Evolutionary conservation across 1,284 basidiomycete genomes (phyloP), one percentile per base, ranked within the genome.

Genomic region (Cerioporus squamosus): DNA sequence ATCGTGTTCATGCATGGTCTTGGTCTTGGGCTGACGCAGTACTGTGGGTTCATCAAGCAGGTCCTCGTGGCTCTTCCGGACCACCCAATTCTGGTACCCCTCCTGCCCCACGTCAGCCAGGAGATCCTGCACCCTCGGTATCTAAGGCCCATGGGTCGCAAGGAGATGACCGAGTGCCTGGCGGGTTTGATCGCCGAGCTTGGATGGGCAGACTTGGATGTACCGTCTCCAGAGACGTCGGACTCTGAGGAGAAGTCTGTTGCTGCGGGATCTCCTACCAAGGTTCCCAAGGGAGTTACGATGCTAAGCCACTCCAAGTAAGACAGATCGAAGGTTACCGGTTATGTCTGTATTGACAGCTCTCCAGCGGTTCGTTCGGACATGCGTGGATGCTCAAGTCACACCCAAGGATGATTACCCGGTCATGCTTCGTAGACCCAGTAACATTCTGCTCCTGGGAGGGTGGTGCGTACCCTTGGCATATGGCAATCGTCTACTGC

Each of bases 371-470:
- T 2, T 86, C 88, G 4, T 93, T 91, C 69, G 75, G 80, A 0
- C 93, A 94, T 68, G 87, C 89, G 10, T 94, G 93, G 93, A 80
- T 96, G 70, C 77, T 97, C 49, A 96, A 96, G 74, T 82, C 83
- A 24, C 79, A 86, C 57, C 88, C 93, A 1, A 75, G 83, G 42
- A 79, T 96, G 66, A 76, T 90, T 44, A 76, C 77, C 2, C 83
- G 93, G 2, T 94, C 87, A 14, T 93, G 91, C 67, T 95, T 97
- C 69, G 88, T 95, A 31, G 95, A 97, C 69, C 94, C 95, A 6
- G 90, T 92, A 31, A 86, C 86, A 0, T 95, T 97, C 74, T 94
- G 91, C 72, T 86, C 91, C 6, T 95, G 94, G 93, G 93, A 95
- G 79, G 93, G 93, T 54, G 87, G 88, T 89, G 66, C 59, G 81